phyloP scores from a whole-genome alignment of 2,329 filamentous ascomycete species.

The Colletotrichum costaricense region DNA sequence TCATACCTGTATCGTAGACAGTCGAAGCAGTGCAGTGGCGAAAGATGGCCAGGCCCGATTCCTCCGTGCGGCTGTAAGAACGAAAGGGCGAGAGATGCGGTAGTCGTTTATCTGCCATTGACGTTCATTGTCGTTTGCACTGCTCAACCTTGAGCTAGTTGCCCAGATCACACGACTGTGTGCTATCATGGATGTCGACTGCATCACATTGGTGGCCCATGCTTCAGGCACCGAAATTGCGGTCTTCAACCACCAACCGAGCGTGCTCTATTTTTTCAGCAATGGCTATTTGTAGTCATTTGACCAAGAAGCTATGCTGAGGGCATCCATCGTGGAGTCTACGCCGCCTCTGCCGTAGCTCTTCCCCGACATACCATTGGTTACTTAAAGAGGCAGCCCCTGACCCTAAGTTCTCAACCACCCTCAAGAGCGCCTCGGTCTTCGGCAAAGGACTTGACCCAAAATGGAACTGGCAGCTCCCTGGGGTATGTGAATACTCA shows the following conservation, averaged over 20 bases:
- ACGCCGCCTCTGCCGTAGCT: neutral
- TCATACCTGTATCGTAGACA: neutral
- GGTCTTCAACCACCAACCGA: neutral
- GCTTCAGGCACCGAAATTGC: neutral
- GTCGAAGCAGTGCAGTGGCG: neutral
- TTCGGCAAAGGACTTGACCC: neutral
- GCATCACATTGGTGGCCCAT: neutral
- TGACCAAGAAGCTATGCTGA: neutral
- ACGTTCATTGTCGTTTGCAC: neutral
- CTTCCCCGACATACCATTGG: neutral
- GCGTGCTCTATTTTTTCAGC: neutral
- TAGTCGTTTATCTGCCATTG: neutral
- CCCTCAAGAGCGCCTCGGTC: neutral
- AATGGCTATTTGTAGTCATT: neutral
- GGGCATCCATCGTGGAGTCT: neutral
- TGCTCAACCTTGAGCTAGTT: neutral
- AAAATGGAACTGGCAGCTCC: neutral
- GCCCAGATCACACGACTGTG: neutral
- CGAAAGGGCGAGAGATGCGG: neutral
- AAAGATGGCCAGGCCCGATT: neutral
- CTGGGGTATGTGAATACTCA: neutral
- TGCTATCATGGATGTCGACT: neutral
- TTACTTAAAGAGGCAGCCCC: neutral
- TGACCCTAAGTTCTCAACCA: neutral
- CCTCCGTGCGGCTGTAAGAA: neutral